Conservation (phyloP, 495 filamentous ascomycete genomes). For the Barbatosphaeria neglecta region DNA sequence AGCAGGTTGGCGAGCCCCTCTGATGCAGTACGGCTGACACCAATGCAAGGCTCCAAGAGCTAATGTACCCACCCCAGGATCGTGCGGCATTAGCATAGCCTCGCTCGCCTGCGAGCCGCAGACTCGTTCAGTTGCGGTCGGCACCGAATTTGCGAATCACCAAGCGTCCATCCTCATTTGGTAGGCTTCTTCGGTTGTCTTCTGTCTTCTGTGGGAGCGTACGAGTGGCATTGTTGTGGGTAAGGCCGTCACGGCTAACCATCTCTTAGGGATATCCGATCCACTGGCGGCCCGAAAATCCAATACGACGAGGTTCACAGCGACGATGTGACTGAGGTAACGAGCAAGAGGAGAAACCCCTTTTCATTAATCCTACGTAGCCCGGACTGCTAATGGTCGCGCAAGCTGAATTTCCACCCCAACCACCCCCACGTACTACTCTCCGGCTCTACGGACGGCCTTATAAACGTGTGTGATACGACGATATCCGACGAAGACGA, state of each 20-base stretch:
- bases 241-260: too few relatives aligned
- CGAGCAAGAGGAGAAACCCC: background rate
- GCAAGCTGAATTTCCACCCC: constrained; percentile 66
- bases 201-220: too few relatives aligned
- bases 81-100: constrained; percentile 16
- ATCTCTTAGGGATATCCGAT: constrained; percentile 45
- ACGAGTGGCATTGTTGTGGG: too few relatives aligned
- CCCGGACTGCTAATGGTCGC: background rate
- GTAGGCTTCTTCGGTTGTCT: constrained; percentile 31
- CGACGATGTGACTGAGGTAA: constrained; percentile 78
- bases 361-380: constrained; percentile 4
- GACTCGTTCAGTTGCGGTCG: constrained; percentile 54
- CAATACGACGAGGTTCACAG: constrained; percentile 80
- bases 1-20: constrained; percentile 35
- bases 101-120: constrained; percentile 52
- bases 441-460: constrained; percentile 83
- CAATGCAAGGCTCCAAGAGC: constrained; percentile 2
- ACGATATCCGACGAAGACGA: constrained; percentile 72
- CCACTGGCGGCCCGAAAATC: constrained; percentile 35
- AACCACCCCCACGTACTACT: constrained; percentile 51
- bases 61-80: constrained; percentile 38
- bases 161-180: constrained; percentile 66
- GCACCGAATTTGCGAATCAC: constrained; percentile 65
- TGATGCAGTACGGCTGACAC: constrained; percentile 8
- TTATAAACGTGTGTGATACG: constrained; percentile 76